phyloP scores from a whole-genome alignment of 805 yeast species.

The Lachancea nothofagi region DNA sequence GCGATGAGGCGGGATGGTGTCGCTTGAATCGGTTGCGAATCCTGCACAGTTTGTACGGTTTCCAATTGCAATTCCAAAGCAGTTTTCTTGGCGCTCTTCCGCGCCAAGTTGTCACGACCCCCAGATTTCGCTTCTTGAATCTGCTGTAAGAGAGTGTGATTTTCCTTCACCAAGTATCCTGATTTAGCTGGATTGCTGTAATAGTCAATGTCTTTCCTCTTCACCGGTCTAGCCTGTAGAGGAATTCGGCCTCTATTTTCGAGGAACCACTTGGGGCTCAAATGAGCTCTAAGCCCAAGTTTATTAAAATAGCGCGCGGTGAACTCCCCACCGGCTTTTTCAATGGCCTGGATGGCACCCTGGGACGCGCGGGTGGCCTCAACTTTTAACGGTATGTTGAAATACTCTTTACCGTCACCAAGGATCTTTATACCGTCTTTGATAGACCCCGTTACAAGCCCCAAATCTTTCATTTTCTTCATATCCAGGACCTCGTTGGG shows the following conservation, averaged over 20 bases:
- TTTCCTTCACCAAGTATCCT: slow-evolving; percentile 61
- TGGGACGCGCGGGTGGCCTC: slow-evolving; percentile 80
- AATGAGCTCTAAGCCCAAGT: slow-evolving; percentile 67
- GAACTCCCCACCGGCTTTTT: slow-evolving; percentile 65
- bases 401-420: slow-evolving; percentile 52
- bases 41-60: slow-evolving; percentile 18
- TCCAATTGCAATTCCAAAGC: slow-evolving; percentile 33
- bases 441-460: slow-evolving; percentile 65
- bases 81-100: slow-evolving; percentile 30
- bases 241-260: slow-evolving; percentile 75
- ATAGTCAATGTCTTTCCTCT: slow-evolving; percentile 70
- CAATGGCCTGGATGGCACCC: slow-evolving; percentile 69
- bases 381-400: slow-evolving; percentile 58
- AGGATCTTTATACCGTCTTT: slow-evolving; percentile 78
- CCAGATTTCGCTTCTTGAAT: slow-evolving; percentile 20
- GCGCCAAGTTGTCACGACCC: slow-evolving; percentile 17
- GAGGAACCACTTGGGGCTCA: slow-evolving; percentile 66
- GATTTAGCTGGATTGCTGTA: slow-evolving; percentile 66
- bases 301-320: slow-evolving; percentile 65
- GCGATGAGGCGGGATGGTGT: slow-evolving; percentile 18
- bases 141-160: slow-evolving; percentile 25
- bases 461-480: slow-evolving; percentile 67
- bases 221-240: slow-evolving; percentile 77
- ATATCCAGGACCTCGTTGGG: slow-evolving; percentile 66
- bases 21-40: slow-evolving; percentile 15